Base-by-base conservation (phyloP, 139 green algal species). In the Micromonas commoda region DNA sequence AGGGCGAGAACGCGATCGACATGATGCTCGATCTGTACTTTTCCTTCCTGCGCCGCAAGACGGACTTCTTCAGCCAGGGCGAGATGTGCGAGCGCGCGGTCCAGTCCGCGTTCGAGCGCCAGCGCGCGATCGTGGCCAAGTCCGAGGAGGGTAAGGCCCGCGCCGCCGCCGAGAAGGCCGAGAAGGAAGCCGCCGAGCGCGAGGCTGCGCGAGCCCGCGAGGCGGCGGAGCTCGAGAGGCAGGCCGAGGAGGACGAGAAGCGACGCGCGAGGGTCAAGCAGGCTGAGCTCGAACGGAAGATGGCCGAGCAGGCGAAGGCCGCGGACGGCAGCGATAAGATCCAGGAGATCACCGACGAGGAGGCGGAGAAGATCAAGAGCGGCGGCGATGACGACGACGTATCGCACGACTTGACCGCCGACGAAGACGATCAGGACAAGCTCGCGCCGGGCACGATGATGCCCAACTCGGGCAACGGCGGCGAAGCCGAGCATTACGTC, bases 391-490 rank as follows among this genome's bases (percentile, higher is more conserved):
- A 52, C 3, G 72, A 78, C 2, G 71, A 65, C 21, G 71, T 16
- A 35, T 4, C 26, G 29, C n/a, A 69, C 54, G 52, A 78, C 2
- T 3, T 37, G 37, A 37, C 52, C n/a, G n/a, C n/a, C n/a, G n/a
- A n/a, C 23, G 68, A 75, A 32, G 68, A 75, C 1, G 68, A 75
- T 61, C 35, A 38, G 0, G 19, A 75, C 68, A 39, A 38, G 68
- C 53, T 75, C 34, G 19, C 52, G 38, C 68, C 68, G 0, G 68
- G 68, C 0, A 75, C 68, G 68, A 26, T 61, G 68, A 28, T 33
- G 16, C 93, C 93, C 57, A 98, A 96, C 69, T 31, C 80, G 0
- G 92, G 88, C 37, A 96, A 97, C 73, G 95, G 95, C 1, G 90
- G 88, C 0, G 91, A 96, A 80, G 79, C 93, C 29, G 87, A 86